phyloP scores from a whole-genome alignment of 768 basidiomycete genomes.

The Russula ochroleuca region DNA sequence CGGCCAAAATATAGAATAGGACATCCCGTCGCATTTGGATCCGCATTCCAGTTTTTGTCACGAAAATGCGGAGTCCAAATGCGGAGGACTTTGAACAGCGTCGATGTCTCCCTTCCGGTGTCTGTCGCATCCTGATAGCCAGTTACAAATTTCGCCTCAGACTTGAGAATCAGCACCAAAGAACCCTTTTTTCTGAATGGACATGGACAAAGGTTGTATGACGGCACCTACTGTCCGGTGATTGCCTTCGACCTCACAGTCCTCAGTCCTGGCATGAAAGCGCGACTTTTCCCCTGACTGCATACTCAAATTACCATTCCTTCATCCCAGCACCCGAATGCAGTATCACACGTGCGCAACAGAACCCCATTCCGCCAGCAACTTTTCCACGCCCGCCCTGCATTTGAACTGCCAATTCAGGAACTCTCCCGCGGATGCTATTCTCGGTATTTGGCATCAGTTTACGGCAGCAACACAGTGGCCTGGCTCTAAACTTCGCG shows the following conservation, averaged over 20 bases:
- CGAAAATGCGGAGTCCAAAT: too few relatives aligned
- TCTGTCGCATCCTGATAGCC: too few relatives aligned
- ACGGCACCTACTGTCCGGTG: constrained; percentile 20
- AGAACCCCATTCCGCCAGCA: constrained; percentile 8
- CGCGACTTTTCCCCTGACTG: constrained; percentile 22
- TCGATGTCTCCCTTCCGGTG: too few relatives aligned
- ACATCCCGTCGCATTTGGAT: too few relatives aligned
- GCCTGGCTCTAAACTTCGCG: constrained; percentile 4
- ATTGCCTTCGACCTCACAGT: constrained; percentile 17
- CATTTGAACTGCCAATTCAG: constrained; percentile 16
- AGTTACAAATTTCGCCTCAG: too few relatives aligned
- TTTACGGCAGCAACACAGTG: constrained; percentile 2
- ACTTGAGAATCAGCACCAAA: too few relatives aligned
- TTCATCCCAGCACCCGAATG: constrained; percentile 15
- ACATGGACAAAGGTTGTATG: too few relatives aligned
- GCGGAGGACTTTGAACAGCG: too few relatives aligned
- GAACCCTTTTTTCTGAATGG: too few relatives aligned
- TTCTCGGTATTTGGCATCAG: constrained; percentile 21
- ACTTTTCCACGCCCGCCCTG: constrained; percentile 1
- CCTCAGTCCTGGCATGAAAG: constrained; percentile 18
- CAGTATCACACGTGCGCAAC: constrained; percentile 10
- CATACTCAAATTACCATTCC: constrained; percentile 8
- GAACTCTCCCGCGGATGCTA: constrained; percentile 11
- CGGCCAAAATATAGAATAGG: too few relatives aligned
- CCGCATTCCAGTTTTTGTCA: too few relatives aligned